phyloP scores from a whole-genome alignment of 1,139 yeast genomes.

The Arxiozyma bovina region DNA sequence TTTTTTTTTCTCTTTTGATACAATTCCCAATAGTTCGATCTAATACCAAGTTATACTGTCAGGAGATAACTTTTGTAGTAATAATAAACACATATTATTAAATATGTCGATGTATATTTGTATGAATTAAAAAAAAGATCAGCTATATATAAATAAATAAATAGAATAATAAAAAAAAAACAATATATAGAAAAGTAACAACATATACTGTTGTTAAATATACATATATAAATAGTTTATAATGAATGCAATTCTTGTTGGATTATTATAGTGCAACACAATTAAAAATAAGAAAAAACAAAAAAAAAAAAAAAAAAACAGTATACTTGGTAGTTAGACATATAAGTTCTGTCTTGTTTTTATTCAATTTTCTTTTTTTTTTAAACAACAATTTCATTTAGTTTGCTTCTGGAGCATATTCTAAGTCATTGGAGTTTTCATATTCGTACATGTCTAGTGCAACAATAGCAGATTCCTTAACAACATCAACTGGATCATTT shows the following conservation, averaged over 20 bases:
- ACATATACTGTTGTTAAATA: neutral
- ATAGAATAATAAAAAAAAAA: neutral
- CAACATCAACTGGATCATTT: conserved; percentile 78
- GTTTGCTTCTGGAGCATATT: conserved; percentile 46
- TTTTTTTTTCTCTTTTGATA: too few species aligned
- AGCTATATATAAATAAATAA: neutral
- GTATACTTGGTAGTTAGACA: neutral
- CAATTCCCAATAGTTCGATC: too few species aligned
- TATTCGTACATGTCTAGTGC: conserved; percentile 98
- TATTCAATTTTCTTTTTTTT: neutral
- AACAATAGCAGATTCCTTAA: conserved; percentile 90
- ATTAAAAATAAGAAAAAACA: neutral
- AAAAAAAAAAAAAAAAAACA: conserved; percentile 1
- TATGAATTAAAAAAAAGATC: neutral
- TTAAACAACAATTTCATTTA: conserved; percentile 4
- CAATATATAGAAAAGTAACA: neutral
- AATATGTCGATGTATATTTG: neutral
- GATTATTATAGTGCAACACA: neutral
- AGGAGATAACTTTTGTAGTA: too few species aligned
- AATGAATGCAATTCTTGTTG: neutral
- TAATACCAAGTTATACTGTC: too few species aligned
- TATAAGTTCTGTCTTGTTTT: too few species aligned
- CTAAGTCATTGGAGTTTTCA: conserved; percentile 78
- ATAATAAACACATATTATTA: neutral
- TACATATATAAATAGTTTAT: neutral